Evolutionary conservation across 2,329 filamentous ascomycete genomes (phyloP).

Genomic region (Venturia aucupariae): DNA sequence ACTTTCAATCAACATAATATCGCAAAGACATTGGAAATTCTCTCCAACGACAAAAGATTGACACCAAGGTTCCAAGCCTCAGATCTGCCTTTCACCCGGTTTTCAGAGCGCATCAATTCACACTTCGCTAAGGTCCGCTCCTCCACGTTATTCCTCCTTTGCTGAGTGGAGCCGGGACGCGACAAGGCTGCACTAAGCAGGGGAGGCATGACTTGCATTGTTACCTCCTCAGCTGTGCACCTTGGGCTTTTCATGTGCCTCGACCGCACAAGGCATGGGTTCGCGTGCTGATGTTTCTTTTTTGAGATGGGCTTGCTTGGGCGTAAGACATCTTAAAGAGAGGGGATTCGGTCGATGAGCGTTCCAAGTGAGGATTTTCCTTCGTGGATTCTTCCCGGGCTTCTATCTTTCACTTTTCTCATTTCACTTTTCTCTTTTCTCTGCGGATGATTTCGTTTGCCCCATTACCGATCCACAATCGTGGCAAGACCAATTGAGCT

Average conservation of each 20-base stretch:
- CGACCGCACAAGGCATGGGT: background rate
- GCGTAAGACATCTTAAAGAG: background rate
- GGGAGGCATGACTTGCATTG: background rate
- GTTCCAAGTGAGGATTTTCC: background rate
- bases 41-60: too few species aligned
- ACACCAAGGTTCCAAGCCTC: too few species aligned
- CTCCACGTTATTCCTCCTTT: background rate
- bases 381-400: background rate
- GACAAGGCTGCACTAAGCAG: slow-evolving; percentile 5
- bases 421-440: background rate
- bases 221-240: background rate
- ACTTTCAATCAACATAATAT: too few species aligned
- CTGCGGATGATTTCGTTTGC: background rate
- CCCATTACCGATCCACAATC: background rate
- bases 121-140: background rate
- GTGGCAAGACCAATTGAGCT: background rate
- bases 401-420: background rate
- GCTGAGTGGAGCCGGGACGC: background rate
- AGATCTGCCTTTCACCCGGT: too few species aligned
- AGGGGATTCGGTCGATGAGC: background rate
- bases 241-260: background rate
- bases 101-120: background rate
- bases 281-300: background rate
- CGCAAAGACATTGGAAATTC: too few species aligned
- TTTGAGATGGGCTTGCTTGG: background rate